A percentile compares a stretch with the other conserved stretches of the same genome.
These are phyloP conservation scores for Stropharia rugosoannulata DNA, from an alignment of 768 basidiomycete species.

Conservation along the genomic window DNA sequence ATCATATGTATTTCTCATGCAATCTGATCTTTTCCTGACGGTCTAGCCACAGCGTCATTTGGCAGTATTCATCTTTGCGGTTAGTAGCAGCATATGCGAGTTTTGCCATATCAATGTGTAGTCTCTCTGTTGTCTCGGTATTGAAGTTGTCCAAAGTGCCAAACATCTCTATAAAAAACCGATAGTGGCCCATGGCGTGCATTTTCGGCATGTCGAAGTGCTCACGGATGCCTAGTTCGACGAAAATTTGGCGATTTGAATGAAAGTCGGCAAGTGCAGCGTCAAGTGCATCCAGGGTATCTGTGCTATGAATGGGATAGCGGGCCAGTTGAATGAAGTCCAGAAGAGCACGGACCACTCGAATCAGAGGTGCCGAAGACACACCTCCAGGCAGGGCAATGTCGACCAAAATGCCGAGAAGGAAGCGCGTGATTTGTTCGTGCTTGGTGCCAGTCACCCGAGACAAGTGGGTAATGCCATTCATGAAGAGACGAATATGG, in stretches of 20 bases:
- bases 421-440: constrained; percentile 13
- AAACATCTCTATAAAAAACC: constrained; percentile 20
- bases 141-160: constrained; percentile 30
- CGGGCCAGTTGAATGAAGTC: too few relatives aligned
- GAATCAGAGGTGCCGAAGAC: too few relatives aligned
- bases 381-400: too few relatives aligned
- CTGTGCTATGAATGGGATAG: constrained; percentile 22
- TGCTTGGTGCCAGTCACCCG: neutral
- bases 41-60: constrained; percentile 37
- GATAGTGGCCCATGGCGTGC: constrained; percentile 18
- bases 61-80: constrained; percentile 24
- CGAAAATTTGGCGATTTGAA: too few relatives aligned
- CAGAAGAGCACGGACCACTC: too few relatives aligned
- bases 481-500: constrained; percentile 25
- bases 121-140: constrained; percentile 25
- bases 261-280: too few relatives aligned
- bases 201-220: constrained; percentile 35
- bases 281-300: constrained; percentile 12
- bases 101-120: constrained; percentile 41
- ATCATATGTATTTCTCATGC: neutral
- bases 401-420: constrained; percentile 33
- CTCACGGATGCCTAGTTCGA: too few relatives aligned
- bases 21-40: constrained; percentile 29
- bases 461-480: constrained; percentile 15
- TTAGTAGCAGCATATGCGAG: constrained; percentile 24